Base-by-base conservation (phyloP, 1,139 yeast genomes). In the Magnusiomyces sp. region DNA sequence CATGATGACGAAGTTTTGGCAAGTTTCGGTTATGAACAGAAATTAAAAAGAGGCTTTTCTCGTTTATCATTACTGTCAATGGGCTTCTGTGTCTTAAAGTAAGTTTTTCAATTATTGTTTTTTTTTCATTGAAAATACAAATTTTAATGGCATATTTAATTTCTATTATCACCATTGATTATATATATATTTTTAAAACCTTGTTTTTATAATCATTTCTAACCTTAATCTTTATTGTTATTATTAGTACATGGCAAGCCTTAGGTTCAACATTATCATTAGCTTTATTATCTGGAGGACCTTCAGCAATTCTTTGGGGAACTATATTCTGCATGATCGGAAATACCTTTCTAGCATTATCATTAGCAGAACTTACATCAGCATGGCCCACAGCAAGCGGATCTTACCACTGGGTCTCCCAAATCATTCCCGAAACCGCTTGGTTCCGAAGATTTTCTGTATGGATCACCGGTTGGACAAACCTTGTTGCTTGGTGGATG, bases 241-340 rank as follows among this genome's bases (percentile, higher is more conserved):
- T n/a, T n/a, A 39, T 43, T n/a, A 51, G 49, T 37, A 53, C 55
- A 2, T 53, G 55, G 55, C 55, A 53, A 37, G 55, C 55, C n/a
- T 48, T 53, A 2, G 55, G 55, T 10, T 53, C 55, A 2, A 50
- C 52, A 2, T 48, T 53, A 13, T 48, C 51, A 7, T 41, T 52
- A 6, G 50, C 53, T 17, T 48, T 52, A 10, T 27, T 20, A 23
- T 40, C 45, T 23, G 55, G 55, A 31, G 55, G 55, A 2, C 51
- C 55, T 19, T 41, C 52, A 23, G 48, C 55, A 27, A 52, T 52
- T 43, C 40, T 52, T 4, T 52, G 55, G 55, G 55, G 55, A 2
- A 39, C 49, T 16, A 23, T 52, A n/a, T 43, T 52, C 14, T 51
- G 53, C 19, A 52, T 50, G 51, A 20, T 43, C 19, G 55, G 55